Conservation (phyloP, 768 basidiomycete genomes). For the Mycena albidolilacea region DNA sequence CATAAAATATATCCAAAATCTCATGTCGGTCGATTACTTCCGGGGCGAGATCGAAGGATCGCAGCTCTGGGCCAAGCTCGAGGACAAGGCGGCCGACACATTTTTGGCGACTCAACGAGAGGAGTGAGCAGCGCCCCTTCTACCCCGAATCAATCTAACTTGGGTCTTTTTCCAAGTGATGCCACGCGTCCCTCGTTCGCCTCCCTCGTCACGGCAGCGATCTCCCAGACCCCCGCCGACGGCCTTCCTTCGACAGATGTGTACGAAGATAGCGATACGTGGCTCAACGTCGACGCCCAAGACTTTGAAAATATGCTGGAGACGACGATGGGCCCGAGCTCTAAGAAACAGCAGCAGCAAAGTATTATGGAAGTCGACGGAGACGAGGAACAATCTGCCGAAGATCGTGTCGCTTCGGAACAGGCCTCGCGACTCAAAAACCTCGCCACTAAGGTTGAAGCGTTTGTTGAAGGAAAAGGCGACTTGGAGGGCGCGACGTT, state of each 20-base stretch:
- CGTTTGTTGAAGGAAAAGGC: conserved; percentile 93
- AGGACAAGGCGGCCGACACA: conserved; percentile 75
- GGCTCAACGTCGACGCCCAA: conserved; percentile 86
- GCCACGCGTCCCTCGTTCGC: conserved; percentile 84
- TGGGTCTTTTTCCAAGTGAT: conserved; percentile 54
- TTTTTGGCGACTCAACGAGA: conserved; percentile 75
- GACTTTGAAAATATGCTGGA: conserved; percentile 84
- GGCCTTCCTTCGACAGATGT: conserved; percentile 45
- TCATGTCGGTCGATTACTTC: conserved; percentile 82
- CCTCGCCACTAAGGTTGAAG: conserved; percentile 88
- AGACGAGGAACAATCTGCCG: conserved; percentile 48
- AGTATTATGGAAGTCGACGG: conserved; percentile 67
- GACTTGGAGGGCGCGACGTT: conserved; percentile 92
- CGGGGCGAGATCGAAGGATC: conserved; percentile 85
- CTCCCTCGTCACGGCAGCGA: conserved; percentile 74
- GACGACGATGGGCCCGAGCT: conserved; percentile 51
- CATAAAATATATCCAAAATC: conserved; percentile 75
- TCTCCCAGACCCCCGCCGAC: conserved; percentile 58
- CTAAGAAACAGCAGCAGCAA: conserved; percentile 34
- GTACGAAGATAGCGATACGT: conserved; percentile 84
- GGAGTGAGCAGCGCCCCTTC: conserved; percentile 67
- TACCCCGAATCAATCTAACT: conserved; percentile 11
- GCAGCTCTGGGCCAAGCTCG: conserved; percentile 78
- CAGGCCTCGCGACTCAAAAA: conserved; percentile 81
- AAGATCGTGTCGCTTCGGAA: conserved; percentile 69